Evolutionary conservation across 2,329 filamentous ascomycete genomes (phyloP).

Genomic region (Biscogniauxia mediterranea): DNA sequence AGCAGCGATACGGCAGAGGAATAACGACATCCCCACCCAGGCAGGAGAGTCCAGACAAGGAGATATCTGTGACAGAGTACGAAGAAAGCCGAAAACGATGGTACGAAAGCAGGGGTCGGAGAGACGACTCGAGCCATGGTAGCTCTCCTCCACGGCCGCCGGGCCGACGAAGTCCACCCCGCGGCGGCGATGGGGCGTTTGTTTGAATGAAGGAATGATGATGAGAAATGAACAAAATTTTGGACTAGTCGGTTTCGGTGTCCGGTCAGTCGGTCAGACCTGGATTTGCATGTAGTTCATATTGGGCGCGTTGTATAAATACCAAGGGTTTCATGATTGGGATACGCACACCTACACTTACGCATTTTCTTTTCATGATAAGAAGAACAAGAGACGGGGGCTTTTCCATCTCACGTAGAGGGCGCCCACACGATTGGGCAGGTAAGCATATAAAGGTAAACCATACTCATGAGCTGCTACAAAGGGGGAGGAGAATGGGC

Average conservation of each 20-base stretch:
- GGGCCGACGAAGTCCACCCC: conserved; percentile 18
- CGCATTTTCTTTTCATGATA: too few relatives aligned
- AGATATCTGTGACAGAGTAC: conserved; percentile 24
- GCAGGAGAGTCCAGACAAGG: conserved; percentile 32
- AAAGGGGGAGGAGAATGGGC: too few relatives aligned
- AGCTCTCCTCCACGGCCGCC: conserved; percentile 22
- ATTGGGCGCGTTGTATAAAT: neutral
- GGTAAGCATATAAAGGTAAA: too few relatives aligned
- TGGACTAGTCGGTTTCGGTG: neutral
- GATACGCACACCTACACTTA: neutral
- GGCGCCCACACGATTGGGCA: too few relatives aligned
- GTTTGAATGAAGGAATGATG: conserved; percentile 18
- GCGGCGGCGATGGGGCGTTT: conserved; percentile 21
- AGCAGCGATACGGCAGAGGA: conserved; percentile 39
- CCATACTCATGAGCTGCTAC: too few relatives aligned
- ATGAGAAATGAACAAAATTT: conserved; percentile 27
- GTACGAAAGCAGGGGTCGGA: conserved; percentile 23
- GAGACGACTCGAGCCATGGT: conserved; percentile 18
- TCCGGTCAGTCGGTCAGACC: neutral
- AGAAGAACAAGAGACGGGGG: neutral
- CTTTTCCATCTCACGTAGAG: neutral
- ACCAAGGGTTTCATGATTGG: neutral
- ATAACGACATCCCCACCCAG: conserved; percentile 40
- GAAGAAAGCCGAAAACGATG: conserved; percentile 28
- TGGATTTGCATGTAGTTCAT: neutral